Evolutionary conservation across 495 filamentous ascomycete genomes (phyloP).

Genomic region (Sphaerosporella brunnea): DNA sequence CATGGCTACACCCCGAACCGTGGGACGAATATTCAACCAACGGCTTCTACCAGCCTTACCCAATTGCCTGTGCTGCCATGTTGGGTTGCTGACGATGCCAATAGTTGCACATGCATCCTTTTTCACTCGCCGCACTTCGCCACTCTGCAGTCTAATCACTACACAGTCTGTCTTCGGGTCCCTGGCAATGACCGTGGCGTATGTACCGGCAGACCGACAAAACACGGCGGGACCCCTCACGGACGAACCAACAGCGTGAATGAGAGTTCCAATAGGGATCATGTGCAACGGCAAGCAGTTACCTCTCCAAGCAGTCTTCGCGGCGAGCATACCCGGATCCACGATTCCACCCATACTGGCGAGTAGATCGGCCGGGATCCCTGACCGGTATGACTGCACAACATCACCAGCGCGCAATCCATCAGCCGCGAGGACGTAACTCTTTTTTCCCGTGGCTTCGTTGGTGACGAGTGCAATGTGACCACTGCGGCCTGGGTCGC

Average conservation of each 20-base stretch:
- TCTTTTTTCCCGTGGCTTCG: constrained; percentile 47
- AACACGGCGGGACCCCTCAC: constrained; percentile 61
- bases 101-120: constrained; percentile 86
- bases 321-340: constrained; percentile 86
- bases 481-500: constrained; percentile 80
- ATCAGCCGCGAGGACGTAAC: constrained; percentile 83
- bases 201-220: constrained; percentile 84
- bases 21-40: constrained; percentile 85
- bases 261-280: constrained; percentile 76
- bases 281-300: constrained; percentile 91
- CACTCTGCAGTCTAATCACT: constrained; percentile 70
- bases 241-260: constrained; percentile 74
- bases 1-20: constrained; percentile 93
- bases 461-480: constrained; percentile 78
- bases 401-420: constrained; percentile 83
- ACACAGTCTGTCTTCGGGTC: constrained; percentile 59
- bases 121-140: constrained; percentile 72
- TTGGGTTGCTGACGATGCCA: constrained; percentile 80
- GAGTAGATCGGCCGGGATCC: constrained; percentile 69
- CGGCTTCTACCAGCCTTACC: constrained; percentile 86
- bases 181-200: constrained; percentile 70
- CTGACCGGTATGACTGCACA: constrained; percentile 74
- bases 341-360: constrained; percentile 76
- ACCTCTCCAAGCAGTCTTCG: constrained; percentile 82
- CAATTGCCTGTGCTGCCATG: constrained; percentile 72